Conservation (phyloP, 140 eudicot species). For the Anethum foeniculum region DNA sequence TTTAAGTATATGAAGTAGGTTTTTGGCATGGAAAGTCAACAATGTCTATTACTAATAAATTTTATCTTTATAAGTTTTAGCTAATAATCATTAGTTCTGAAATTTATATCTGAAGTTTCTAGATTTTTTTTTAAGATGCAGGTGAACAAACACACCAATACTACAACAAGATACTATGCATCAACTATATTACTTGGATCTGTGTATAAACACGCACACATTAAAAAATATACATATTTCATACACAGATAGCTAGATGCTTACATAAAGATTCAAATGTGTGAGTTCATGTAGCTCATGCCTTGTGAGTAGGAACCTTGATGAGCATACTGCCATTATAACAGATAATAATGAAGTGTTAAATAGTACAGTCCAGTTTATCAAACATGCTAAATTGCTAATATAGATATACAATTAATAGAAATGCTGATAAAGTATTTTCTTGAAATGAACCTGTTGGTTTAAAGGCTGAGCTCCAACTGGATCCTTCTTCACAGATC, state of each 20-base stretch:
- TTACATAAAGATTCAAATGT: conserved; percentile 39
- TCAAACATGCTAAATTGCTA: not conserved
- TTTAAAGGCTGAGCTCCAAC: conserved; percentile 50
- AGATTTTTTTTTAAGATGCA: not conserved
- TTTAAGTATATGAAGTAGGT: not conserved
- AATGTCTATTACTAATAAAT: not conserved
- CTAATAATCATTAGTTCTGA: not conserved
- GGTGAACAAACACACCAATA: not conserved
- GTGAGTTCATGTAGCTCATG: conserved; percentile 56
- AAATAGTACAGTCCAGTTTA: conserved; percentile 1
- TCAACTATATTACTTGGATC: not conserved
- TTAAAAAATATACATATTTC: not conserved
- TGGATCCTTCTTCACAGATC: conserved; percentile 48
- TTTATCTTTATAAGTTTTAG: not conserved
- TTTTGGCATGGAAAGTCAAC: not conserved
- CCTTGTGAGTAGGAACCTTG: conserved; percentile 67
- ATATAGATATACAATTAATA: not conserved
- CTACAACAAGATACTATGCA: not conserved
- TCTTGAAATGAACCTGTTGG: conserved; percentile 42
- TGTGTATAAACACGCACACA: not conserved
- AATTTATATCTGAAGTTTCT: not conserved
- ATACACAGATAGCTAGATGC: conserved; percentile 13
- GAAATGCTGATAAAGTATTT: not conserved
- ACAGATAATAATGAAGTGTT: conserved; percentile 5
- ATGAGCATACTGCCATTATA: conserved; percentile 50